Evolutionary conservation across 2,329 filamentous ascomycete species (phyloP).

Genomic region (Pyrenochaeta sp.): DNA sequence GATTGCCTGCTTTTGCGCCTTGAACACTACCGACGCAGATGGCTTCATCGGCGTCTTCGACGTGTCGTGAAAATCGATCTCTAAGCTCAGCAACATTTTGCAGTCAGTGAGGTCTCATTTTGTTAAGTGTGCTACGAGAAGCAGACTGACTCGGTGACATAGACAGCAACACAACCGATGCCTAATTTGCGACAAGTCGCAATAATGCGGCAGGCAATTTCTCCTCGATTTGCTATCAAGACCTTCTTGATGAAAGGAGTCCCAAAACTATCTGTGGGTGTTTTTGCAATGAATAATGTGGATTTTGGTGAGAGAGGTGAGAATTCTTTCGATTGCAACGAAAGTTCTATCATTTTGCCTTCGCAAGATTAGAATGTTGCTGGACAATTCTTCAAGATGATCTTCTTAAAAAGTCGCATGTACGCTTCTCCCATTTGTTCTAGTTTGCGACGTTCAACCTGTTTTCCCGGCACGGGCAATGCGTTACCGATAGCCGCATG

Average conservation of each 20-base stretch:
- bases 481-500: too few species aligned
- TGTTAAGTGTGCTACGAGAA: neutral
- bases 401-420: too few species aligned
- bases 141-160: constrained; percentile 7
- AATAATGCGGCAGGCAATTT: constrained; percentile 56
- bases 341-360: too few species aligned
- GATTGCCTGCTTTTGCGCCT: constrained; percentile 15
- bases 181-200: constrained; percentile 8
- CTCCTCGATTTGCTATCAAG: constrained; percentile 64
- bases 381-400: too few species aligned
- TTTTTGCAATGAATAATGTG: too few species aligned
- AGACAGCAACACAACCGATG: constrained; percentile 3
- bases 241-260: constrained; percentile 3
- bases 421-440: too few species aligned
- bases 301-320: too few species aligned
- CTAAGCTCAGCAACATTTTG: constrained; percentile 21
- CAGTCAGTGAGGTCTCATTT: neutral
- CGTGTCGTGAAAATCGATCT: constrained; percentile 38
- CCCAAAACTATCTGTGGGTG: too few species aligned
- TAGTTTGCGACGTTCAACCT: too few species aligned
- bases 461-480: too few species aligned
- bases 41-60: constrained; percentile 43
- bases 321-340: too few species aligned
- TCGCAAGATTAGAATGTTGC: too few species aligned
- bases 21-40: constrained; percentile 33